Evolutionary conservation across 257 asterid genomes (phyloP).

Genomic region (Salvia rosmarinus): DNA sequence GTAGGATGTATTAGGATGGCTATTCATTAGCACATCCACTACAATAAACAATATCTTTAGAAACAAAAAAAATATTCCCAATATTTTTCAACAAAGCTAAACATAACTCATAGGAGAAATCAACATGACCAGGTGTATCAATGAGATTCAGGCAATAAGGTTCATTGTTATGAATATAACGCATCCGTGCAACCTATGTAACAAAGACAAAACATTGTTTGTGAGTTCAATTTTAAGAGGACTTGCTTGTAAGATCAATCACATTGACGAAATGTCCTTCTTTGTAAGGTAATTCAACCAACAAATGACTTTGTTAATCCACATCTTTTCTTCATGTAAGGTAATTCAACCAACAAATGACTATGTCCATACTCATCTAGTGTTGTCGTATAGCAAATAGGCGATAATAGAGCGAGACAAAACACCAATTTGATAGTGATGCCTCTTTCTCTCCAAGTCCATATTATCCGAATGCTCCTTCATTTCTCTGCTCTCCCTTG

Average conservation of each 20-base stretch:
- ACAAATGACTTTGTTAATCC: too few relatives aligned
- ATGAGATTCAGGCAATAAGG: conserved; percentile 95
- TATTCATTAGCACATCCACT: conserved; percentile 17
- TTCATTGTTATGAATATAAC: conserved; percentile 62
- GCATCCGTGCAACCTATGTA: conserved; percentile 94
- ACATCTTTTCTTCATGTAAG: background rate
- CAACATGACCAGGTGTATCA: conserved; percentile 99
- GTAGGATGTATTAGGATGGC: background rate
- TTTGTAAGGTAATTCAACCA: too few relatives aligned
- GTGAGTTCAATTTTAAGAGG: conserved; percentile 18
- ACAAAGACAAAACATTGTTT: conserved; percentile 28
- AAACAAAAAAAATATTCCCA: background rate
- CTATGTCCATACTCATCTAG: background rate
- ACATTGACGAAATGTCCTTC: too few relatives aligned
- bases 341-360: conserved; percentile 16
- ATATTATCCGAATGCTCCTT: conserved; percentile 98
- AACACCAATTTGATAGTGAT: conserved; percentile 99
- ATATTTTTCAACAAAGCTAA: background rate
- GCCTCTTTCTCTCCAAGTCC: conserved; percentile 99
- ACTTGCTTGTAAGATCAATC: conserved; percentile 2
- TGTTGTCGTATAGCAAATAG: background rate
- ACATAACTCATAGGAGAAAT: conserved; percentile 98
- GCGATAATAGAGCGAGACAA: conserved; percentile 14
- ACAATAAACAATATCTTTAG: conserved; percentile 1
- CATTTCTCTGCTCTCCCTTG: conserved; percentile 92